These are phyloP conservation scores for Kodamaea jinghongensis DNA, from an alignment of 805 yeast genomes.

Conservation along the genomic window DNA sequence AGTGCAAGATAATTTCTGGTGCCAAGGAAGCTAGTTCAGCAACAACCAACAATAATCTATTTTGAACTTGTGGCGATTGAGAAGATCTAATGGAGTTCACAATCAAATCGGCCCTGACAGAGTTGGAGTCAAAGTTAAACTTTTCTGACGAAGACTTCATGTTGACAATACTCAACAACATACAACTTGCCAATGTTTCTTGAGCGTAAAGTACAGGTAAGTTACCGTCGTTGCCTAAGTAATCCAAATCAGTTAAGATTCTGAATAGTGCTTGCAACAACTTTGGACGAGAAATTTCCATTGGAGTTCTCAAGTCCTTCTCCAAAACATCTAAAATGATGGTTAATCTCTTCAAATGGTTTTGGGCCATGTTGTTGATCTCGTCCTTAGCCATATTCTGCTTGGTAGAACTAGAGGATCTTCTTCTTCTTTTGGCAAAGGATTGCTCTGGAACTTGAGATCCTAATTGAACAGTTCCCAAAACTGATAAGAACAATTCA, in stretches of 20 bases:
- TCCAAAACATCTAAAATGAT: constrained; percentile 78
- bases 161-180: constrained; percentile 63
- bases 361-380: constrained; percentile 70
- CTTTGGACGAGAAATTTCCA: constrained; percentile 37
- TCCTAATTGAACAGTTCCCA: constrained; percentile 59
- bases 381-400: constrained; percentile 73
- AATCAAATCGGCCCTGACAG: constrained; percentile 83
- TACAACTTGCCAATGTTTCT: constrained; percentile 84
- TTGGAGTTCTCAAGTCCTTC: constrained; percentile 34
- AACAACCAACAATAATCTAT: constrained; percentile 76
- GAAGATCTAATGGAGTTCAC: constrained; percentile 90
- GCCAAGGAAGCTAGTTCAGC: constrained; percentile 84
- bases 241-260: constrained; percentile 69
- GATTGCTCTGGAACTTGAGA: constrained; percentile 44
- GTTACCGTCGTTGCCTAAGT: constrained; percentile 87
- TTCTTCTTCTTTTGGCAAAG: constrained; percentile 72
- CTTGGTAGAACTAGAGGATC: constrained; percentile 75
- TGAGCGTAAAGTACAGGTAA: constrained; percentile 89
- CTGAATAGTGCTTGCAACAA: constrained; percentile 55
- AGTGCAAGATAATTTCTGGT: constrained; percentile 88
- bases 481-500: constrained; percentile 54
- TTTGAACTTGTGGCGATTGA: constrained; percentile 92
- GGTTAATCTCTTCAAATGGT: constrained; percentile 75
- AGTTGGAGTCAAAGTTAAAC: constrained; percentile 52
- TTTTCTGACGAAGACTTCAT: constrained; percentile 38